Base-by-base conservation (phyloP, 2,329 filamentous ascomycete species). In the Purpureocillium lavendulum region DNA sequence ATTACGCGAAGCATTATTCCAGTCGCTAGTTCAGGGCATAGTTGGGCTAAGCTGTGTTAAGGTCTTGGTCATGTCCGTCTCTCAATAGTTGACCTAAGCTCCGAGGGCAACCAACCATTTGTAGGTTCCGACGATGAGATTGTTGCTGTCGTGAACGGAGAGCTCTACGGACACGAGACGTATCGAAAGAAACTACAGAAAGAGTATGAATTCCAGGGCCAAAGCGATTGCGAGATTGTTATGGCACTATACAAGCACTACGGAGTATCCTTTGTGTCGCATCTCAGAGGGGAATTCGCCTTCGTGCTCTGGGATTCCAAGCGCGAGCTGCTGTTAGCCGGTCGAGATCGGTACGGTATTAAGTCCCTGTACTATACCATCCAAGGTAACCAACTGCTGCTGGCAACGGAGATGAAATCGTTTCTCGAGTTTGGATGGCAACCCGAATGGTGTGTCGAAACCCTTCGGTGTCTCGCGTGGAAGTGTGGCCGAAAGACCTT, bases 121-220 rank as follows among this genome's bases (percentile, higher is more conserved):
- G n/a, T n/a, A n/a, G n/a, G n/a, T n/a, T n/a, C n/a, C n/a, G 53
- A 62, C 13, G 51, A 54, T 15, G 45, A 46, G 2, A 58, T 78
- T 14, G 72, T 77, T 49, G 72, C 71, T 2, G 66, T 78, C n/a
- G 70, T 78, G 17, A 77, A 75, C 42, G 74, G 75, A 21, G 74
- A 78, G 51, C 61, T 79, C n/a, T 79, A 79, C 50, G 70, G 73
- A 47, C 61, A 68, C 41, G 68, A 74, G 36, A 48, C 54, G 10
- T 59, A 73, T 11, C 62, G 70, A 17, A 47, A 46, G 7, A 48
- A 61, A n/a, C 41, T 51, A 2, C 42, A 60, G 2, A 57, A 57
- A 36, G 49, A 52, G 9, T 72, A 72, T 51, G 35, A 48, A 2
- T 77, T 77, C 56, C 53, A 55, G 28, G 60, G 69, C 28, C 49